Percentiles rank a stretch among this genome's conserved stretches.
These are phyloP conservation scores for Xanthoconium stramineum DNA, from an alignment of 768 basidiomycete species.

Conservation along the genomic window DNA sequence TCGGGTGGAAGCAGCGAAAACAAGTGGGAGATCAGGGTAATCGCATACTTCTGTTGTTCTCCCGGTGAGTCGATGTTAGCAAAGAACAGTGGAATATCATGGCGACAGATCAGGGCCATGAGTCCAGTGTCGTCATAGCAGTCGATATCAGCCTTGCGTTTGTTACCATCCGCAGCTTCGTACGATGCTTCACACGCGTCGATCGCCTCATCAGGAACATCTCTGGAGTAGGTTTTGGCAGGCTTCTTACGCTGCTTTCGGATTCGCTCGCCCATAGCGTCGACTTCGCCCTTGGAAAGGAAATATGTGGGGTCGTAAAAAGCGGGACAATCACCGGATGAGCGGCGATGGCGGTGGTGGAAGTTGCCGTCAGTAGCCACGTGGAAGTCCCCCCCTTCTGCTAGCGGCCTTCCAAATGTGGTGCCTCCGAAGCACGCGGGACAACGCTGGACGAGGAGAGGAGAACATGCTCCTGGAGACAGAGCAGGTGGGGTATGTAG, in stretches of 20 bases:
- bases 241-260: not conserved
- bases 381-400: not conserved
- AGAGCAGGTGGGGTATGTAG: no score
- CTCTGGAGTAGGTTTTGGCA: accelerated
- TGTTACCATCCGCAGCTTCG: not conserved
- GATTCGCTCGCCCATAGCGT: slow-evolving; percentile 1
- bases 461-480: no score
- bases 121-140: not conserved
- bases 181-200: not conserved
- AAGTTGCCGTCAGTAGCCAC: not conserved
- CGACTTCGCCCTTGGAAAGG: slow-evolving; percentile 33
- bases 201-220: not conserved
- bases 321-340: not conserved
- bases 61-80: no score
- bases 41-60: not conserved
- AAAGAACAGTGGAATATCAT: no score
- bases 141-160: not conserved
- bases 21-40: not conserved
- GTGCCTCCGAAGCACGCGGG: not conserved
- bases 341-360: not conserved
- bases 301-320: slow-evolving; percentile 29
- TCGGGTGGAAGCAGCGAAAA: no score
- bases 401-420: not conserved
- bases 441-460: not conserved
- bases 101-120: not conserved